phyloP scores from a whole-genome alignment of 345 rosid genomes.

The Acer campestre region DNA sequence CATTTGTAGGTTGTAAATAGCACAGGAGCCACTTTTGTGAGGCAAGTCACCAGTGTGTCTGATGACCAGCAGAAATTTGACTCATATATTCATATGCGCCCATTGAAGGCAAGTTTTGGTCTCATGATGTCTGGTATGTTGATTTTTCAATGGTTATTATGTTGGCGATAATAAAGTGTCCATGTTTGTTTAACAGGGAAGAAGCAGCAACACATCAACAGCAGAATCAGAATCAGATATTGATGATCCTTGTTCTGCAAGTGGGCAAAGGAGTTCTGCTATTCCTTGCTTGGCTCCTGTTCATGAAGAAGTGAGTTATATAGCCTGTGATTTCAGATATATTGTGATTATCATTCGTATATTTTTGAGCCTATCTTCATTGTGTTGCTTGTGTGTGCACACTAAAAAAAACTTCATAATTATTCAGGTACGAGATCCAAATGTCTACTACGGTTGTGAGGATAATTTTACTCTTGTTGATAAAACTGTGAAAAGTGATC shows the following conservation, averaged over 20 bases:
- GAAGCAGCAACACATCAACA: conserved; percentile 44
- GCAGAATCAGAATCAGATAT: conserved; percentile 66
- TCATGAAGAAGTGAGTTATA: conserved; percentile 68
- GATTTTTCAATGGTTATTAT: conserved; percentile 2
- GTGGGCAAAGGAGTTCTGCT: conserved; percentile 39
- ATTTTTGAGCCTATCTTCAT: not conserved
- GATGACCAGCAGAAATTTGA: conserved; percentile 45
- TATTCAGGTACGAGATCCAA: conserved; percentile 64
- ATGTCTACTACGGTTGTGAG: conserved; percentile 69
- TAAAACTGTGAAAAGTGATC: conserved; percentile 36
- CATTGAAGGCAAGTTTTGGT: conserved; percentile 50
- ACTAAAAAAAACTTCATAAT: conserved; percentile 3
- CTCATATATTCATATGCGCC: conserved; percentile 49
- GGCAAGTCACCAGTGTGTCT: conserved; percentile 61
- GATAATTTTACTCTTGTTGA: conserved; percentile 47
- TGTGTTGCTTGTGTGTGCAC: not conserved
- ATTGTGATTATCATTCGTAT: not conserved
- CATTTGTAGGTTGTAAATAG: conserved; percentile 63
- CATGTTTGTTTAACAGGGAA: conserved; percentile 47
- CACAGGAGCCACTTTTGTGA: conserved; percentile 56
- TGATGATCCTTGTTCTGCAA: conserved; percentile 56
- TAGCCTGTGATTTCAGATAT: conserved; percentile 11
- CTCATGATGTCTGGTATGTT: not conserved
- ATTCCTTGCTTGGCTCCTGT: conserved; percentile 46
- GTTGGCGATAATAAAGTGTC: conserved; percentile 16